Base-by-base conservation (phyloP, 257 asterid genomes). In the Solanum megistacrolobum region DNA sequence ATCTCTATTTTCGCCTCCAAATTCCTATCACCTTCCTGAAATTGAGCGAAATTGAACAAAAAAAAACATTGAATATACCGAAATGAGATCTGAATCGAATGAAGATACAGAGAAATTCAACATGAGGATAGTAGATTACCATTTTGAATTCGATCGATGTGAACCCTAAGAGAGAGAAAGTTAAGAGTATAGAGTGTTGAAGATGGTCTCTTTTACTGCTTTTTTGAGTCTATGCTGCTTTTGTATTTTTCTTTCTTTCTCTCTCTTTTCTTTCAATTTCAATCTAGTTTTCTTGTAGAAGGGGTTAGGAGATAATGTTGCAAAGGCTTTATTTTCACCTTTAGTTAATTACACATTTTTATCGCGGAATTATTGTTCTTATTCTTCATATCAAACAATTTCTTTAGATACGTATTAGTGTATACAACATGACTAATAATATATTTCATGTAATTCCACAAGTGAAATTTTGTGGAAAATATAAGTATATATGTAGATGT, bases 1-100 rank as follows among this genome's bases (percentile, higher is more conserved):
- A 92, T 83, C 90, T 93, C 99, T 20, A 97, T 94, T 89, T 93
- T 89, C 48, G 92, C 92, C 88, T 93, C 98, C 96, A 97, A 87
- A 90, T 90, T 89, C 34, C 89, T 90, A 31, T 91, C 96, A 83
- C 94, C 98, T 84, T 96, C 99, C 99, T 97, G 82, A 21, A 74
- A 74, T 35, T 11, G 29, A 74, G 48, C 31, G 1, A 76, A 76
- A 39, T 23, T 76, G 60, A 76, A 18, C 58, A 12, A 76, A 25
- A 60, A n/a, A 79, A 13, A 27, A n/a, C 18, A 27, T 18, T 27
- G 18, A 46, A 46, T 46, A 18, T 29, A 20, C 20, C 60, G 5
- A 41, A 78, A 78, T 7, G 36, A 27, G 39, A 81, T 81, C 68
- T 18, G 41, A 81, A 41, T 78, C 32, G 31, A n/a, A 38, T 38